phyloP scores from a whole-genome alignment of 1,284 basidiomycete genomes.

The Heterobasidion irregulare region DNA sequence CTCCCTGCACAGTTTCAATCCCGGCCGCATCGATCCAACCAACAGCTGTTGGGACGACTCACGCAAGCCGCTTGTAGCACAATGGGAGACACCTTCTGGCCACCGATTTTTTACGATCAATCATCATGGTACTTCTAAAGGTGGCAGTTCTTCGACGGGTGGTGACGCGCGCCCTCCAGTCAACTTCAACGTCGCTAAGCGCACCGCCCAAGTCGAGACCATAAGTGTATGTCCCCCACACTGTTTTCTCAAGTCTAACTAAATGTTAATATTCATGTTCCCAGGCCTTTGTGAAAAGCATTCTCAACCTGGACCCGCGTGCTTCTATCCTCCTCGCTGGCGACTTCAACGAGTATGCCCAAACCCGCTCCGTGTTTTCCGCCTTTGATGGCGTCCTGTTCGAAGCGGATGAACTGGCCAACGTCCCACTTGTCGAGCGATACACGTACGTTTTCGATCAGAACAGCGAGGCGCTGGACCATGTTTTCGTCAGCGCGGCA shows the following conservation, averaged over 20 bases:
- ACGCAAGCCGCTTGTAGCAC: conserved; percentile 54
- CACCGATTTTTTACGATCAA: conserved; percentile 50
- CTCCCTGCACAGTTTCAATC: conserved; percentile 41
- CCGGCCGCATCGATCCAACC: conserved; percentile 52
- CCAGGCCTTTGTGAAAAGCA: conserved; percentile 41
- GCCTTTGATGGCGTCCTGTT: conserved; percentile 33
- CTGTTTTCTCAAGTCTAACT: not conserved
- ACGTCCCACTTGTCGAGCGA: conserved; percentile 39
- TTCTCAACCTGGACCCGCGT: conserved; percentile 33
- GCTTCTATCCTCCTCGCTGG: conserved; percentile 51
- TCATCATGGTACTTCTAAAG: conserved; percentile 53
- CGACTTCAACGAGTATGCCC: conserved; percentile 54
- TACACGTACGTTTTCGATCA: conserved; percentile 59
- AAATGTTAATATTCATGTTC: not conserved
- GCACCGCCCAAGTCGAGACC: conserved; percentile 41
- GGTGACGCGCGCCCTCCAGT: conserved; percentile 54
- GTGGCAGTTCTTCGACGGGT: conserved; percentile 43
- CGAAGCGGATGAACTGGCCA: conserved; percentile 43
- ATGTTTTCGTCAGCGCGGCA: conserved; percentile 44
- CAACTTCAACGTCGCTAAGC: conserved; percentile 40
- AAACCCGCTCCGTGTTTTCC: conserved; percentile 40
- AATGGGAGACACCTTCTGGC: conserved; percentile 42
- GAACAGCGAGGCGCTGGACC: conserved; percentile 50
- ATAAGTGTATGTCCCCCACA: conserved; percentile 31
- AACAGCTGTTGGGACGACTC: conserved; percentile 49